Evolutionary conservation across 2,329 filamentous ascomycete genomes (phyloP).

Genomic region (Pestalotiopsis sp.): DNA sequence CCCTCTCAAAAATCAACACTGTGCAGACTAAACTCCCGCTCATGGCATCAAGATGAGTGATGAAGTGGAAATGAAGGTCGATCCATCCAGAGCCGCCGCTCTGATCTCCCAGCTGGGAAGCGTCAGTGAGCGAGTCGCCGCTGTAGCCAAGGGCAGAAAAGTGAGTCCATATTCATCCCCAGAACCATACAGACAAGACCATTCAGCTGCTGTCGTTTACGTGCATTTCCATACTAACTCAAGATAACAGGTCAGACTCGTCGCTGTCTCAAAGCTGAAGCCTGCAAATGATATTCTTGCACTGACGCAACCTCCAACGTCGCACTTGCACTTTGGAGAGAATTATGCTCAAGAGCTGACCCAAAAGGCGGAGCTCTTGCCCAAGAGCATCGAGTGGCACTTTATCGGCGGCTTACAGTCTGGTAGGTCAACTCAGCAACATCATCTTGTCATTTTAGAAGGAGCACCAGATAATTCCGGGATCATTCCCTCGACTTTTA

Average conservation of each 20-base stretch:
- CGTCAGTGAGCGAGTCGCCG: slow-evolving; percentile 60
- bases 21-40: neutral
- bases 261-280: slow-evolving; percentile 96
- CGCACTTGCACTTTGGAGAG: slow-evolving; percentile 86
- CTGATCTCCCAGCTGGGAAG: slow-evolving; percentile 65
- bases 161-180: slow-evolving; percentile 42
- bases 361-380: slow-evolving; percentile 83
- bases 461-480: neutral
- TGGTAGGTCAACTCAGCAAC: slow-evolving; percentile 39
- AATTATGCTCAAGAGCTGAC: slow-evolving; percentile 92
- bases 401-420: slow-evolving; percentile 95
- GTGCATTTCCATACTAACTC: neutral
- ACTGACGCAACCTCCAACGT: slow-evolving; percentile 66
- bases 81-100: slow-evolving; percentile 61
- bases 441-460: neutral
- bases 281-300: slow-evolving; percentile 88
- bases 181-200: neutral
- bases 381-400: slow-evolving; percentile 82
- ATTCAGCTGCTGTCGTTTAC: neutral
- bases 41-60: slow-evolving; percentile 43
- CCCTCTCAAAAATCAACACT: neutral
- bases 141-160: slow-evolving; percentile 54
- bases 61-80: slow-evolving; percentile 60
- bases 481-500: neutral
- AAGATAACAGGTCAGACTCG: slow-evolving; percentile 75